These are phyloP conservation scores for Trichoderma gracile DNA, from an alignment of 2,329 filamentous ascomycete species.

Conservation along the genomic window DNA sequence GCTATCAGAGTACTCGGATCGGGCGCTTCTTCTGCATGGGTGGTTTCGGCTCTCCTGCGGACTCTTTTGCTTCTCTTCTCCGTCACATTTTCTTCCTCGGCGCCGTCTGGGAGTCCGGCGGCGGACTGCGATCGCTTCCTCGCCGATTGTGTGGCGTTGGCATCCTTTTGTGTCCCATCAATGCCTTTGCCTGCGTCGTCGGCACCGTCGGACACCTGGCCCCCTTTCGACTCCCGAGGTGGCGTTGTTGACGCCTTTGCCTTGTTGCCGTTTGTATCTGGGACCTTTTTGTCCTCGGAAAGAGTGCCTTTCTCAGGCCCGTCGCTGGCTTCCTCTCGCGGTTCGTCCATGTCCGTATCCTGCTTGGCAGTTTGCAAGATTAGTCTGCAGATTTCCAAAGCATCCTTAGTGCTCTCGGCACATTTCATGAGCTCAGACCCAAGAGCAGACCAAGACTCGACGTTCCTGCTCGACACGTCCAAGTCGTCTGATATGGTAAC, in stretches of 20 bases:
- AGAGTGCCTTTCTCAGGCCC: conserved; percentile 16
- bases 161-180: conserved; percentile 38
- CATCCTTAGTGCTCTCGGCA: conserved; percentile 34
- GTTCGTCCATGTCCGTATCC: conserved; percentile 33
- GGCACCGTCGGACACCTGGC: conserved; percentile 29
- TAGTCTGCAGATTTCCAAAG: conserved; percentile 36
- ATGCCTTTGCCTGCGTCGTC: conserved; percentile 34
- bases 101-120: conserved; percentile 57
- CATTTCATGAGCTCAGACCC: conserved; percentile 40
- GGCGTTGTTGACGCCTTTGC: conserved; percentile 15
- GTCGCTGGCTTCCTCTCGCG: conserved; percentile 27
- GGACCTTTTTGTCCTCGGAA: conserved; percentile 14
- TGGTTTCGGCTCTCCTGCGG: conserved; percentile 54
- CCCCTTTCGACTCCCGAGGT: conserved; percentile 30
- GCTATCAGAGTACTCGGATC: conserved; percentile 56
- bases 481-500: neutral
- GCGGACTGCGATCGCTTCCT: conserved; percentile 64
- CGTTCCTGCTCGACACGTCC: conserved; percentile 22
- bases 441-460: conserved; percentile 39
- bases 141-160: conserved; percentile 45
- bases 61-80: conserved; percentile 67
- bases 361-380: conserved; percentile 34
- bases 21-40: conserved; percentile 52
- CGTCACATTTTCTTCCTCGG: conserved; percentile 58
- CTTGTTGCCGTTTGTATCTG: conserved; percentile 14